Conservation (phyloP, 129 eudicot species). For the Escallonia rubra region DNA sequence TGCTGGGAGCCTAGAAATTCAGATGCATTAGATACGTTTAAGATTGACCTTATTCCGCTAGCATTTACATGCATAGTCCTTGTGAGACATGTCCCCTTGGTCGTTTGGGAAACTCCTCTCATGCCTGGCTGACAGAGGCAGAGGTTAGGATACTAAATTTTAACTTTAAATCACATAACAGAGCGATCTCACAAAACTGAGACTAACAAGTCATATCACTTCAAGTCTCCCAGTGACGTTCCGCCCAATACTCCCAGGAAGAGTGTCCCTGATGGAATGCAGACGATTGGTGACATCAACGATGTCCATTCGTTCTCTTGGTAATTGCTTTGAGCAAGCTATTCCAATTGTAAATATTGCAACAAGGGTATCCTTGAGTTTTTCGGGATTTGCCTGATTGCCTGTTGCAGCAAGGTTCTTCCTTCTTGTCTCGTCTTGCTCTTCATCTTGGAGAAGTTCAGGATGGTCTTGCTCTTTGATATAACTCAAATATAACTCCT, state of each 20-base stretch:
- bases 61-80: too few relatives aligned
- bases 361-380: constrained; percentile 4
- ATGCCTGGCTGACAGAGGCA: too few relatives aligned
- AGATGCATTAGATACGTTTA: too few relatives aligned
- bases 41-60: too few relatives aligned
- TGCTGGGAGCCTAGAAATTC: too few relatives aligned
- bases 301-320: not conserved
- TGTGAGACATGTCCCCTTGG: too few relatives aligned
- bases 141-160: not conserved
- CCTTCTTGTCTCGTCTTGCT: constrained; percentile 3
- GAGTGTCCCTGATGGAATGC: too few relatives aligned
- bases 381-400: constrained; percentile 4
- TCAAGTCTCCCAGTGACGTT: not conserved
- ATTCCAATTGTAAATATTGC: not conserved
- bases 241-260: too few relatives aligned
- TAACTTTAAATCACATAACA: not conserved
- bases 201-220: not conserved
- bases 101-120: too few relatives aligned
- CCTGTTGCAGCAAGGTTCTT: not conserved
- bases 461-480: not conserved
- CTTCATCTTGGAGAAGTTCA: not conserved
- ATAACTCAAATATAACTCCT: too few relatives aligned
- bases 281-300: not conserved
- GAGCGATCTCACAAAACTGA: not conserved
- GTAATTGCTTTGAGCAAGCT: not conserved